Base-by-base conservation (phyloP, 768 basidiomycete genomes). In the Mycena maculata region DNA sequence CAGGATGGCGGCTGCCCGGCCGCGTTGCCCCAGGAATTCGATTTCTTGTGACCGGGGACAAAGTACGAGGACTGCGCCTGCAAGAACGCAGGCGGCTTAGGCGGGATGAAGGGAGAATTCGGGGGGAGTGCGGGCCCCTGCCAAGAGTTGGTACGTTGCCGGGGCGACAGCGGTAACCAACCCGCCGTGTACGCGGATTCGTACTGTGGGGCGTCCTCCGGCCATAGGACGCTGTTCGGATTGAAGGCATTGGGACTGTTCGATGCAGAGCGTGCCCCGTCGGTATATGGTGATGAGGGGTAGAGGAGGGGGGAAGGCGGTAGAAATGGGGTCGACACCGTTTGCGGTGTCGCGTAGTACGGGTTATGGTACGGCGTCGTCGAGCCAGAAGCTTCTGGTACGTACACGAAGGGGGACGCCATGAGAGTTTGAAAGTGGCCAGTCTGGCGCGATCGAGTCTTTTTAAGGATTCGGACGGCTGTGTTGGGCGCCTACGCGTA, bases 331-430 rank as follows among this genome's bases (percentile, higher is more conserved):
- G 60, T 41, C 9, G 25, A 23, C 15, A 16, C 45, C 1, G 23
- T 20, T 20, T 54, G 41, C 25, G 65, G 65, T 6, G 59, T 38
- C 9, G 25, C 6, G 33, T 48, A 61, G 65, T 60, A 67, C 16
- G 58, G 44, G 25, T 47, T 25, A 16, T 44, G 15, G 12, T 23
- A 50, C 16, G n/a, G 15, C 9, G 53, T 25, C 1, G 53, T 18
- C 12, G 42, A 22, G 33, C 15, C 10, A 6, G 31, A 20, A 31
- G 60, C 53, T 31, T 67, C 66, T 1, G 66, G 66, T 28, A 67
- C 60, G 54, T 56, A 67, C 12, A 62, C 44, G 53, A 67, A 67
- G 9, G 66, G 66, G 9, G 45, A 52, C 7, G 60, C 60, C 66
- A 67, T 67, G 31, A 23, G 20, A 25, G 7, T 13, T 30, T 7